Base-by-base conservation (phyloP, 176 grass and related monocot species). In the Bromus sterilis region DNA sequence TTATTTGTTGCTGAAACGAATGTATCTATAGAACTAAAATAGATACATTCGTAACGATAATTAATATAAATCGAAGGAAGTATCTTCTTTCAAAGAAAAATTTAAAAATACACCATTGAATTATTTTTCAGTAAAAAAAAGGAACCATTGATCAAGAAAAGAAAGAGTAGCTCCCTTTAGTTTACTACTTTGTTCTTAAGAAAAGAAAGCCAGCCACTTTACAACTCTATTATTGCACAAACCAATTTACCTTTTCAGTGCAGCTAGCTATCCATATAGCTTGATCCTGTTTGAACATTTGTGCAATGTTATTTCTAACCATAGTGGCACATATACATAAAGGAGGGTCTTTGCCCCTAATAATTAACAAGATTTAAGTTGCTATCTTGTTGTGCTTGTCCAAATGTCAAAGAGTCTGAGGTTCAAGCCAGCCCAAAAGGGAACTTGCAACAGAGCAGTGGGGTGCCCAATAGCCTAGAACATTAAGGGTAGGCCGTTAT, bases 331-430 rank as follows among this genome's bases (percentile, higher is more conserved):
- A 60, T 66, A 62, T 64, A 44, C n/a, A 71, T 64, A 63, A 81
- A 89, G 82, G 51, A 62, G 55, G 53, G 63, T 77, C 71, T 81
- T 77, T 64, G 32, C 7, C 28, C 48, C 40, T 59, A 77, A 72
- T 73, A 29, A 85, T 58, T 37, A 71, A 84, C 21, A 31, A 39
- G 55, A 62, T 66, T 83, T 35, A 59, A 64, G 51, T 63, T 70
- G 23, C 14, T 63, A 28, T 71, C 32, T 81, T 77, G 28, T 9
- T 72, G 73, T 89, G 78, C 65, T 72, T 78, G 28, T 79, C 83
- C 78, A 89, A 86, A 78, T 89, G 83, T 86, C 73, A 89, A 65
- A 71, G 71, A 46, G n/a, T 73, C 43, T 78, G 62, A 85, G 65
- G 83, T 56, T 89, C 42, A 77, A 72, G 32, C 67, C 51, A 77